Percentiles rank a stretch among this genome's conserved stretches.
Evolutionary conservation across 2,329 filamentous ascomycete species (phyloP).

Genomic region (Ophiocordyceps sinensis): DNA sequence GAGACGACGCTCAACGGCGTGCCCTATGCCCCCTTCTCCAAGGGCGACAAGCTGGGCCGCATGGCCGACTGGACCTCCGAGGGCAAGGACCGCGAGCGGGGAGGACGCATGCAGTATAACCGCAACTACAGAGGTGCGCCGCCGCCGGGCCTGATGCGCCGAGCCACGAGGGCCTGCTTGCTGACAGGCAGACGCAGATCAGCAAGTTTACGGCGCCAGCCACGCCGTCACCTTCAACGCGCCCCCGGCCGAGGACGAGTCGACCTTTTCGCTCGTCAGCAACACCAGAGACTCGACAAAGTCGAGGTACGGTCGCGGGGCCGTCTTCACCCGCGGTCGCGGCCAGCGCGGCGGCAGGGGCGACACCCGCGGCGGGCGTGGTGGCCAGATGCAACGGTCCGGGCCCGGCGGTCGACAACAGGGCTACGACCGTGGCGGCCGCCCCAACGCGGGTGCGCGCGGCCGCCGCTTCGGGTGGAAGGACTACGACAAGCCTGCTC

Average conservation of each 20-base stretch:
- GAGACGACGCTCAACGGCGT: conserved; percentile 90
- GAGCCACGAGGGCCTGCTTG: background rate
- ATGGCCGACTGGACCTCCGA: conserved; percentile 98
- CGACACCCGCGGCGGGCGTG: conserved; percentile 42
- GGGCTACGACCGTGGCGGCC: conserved; percentile 58
- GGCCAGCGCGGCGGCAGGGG: conserved; percentile 61
- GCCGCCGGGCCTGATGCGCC: background rate
- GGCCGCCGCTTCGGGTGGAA: conserved; percentile 93
- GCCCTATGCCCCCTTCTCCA: conserved; percentile 95
- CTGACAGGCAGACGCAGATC: conserved; percentile 40
- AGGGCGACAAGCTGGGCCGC: conserved; percentile 94
- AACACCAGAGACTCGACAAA: conserved; percentile 80
- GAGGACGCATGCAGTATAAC: conserved; percentile 78
- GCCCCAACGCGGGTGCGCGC: conserved; percentile 50
- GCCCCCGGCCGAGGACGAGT: conserved; percentile 87
- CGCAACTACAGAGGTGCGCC: conserved; percentile 77
- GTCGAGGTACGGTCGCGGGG: conserved; percentile 76
- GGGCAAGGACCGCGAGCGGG: conserved; percentile 68
- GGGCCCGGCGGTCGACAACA: conserved; percentile 54
- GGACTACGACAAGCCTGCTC: conserved; percentile 94
- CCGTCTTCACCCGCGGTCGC: conserved; percentile 77
- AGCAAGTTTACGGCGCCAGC: conserved; percentile 91
- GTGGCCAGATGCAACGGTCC: conserved; percentile 54
- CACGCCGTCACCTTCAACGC: conserved; percentile 78
- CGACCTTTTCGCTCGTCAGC: conserved; percentile 94